A percentile compares a stretch with the other conserved stretches of the same genome.
These are phyloP conservation scores for Austropuccinia psidii DNA, from an alignment of 1,284 basidiomycete genomes.

Conservation along the genomic window DNA sequence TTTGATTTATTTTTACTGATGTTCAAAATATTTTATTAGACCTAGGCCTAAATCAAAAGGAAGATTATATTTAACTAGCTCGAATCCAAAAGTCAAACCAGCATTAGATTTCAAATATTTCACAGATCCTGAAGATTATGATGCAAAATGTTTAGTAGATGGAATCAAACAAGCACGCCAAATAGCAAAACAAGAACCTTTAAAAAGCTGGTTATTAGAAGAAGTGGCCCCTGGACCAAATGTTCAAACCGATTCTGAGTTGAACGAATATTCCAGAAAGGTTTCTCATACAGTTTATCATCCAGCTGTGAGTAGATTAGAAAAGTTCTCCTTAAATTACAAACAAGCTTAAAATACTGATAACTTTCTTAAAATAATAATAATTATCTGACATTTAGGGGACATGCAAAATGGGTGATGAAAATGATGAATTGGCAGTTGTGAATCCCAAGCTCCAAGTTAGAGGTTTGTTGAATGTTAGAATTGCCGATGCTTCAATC, in stretches of 20 bases:
- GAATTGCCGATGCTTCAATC: constrained; percentile 46
- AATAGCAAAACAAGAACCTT: constrained; percentile 51
- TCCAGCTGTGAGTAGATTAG: constrained; percentile 39
- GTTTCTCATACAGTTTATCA: constrained; percentile 49
- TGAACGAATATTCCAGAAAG: constrained; percentile 45
- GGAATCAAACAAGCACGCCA: constrained; percentile 53
- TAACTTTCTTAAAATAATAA: neutral
- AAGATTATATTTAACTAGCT: constrained; percentile 48
- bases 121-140: constrained; percentile 51
- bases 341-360: neutral
- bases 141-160: constrained; percentile 52
- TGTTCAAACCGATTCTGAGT: constrained; percentile 45
- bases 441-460: constrained; percentile 45
- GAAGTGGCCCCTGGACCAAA: constrained; percentile 47
- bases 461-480: constrained; percentile 43
- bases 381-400: constrained; percentile 13
- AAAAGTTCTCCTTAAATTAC: neutral
- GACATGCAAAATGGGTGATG: constrained; percentile 48
- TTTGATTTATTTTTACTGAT: neutral
- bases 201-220: constrained; percentile 46
- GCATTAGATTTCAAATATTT: constrained; percentile 54
- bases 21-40: neutral
- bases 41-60: constrained; percentile 50
- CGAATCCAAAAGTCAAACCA: constrained; percentile 50
- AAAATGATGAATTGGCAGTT: constrained; percentile 43